Evolutionary conservation across 2,329 filamentous ascomycete genomes (phyloP).

Genomic region (Nakataea oryzae): DNA sequence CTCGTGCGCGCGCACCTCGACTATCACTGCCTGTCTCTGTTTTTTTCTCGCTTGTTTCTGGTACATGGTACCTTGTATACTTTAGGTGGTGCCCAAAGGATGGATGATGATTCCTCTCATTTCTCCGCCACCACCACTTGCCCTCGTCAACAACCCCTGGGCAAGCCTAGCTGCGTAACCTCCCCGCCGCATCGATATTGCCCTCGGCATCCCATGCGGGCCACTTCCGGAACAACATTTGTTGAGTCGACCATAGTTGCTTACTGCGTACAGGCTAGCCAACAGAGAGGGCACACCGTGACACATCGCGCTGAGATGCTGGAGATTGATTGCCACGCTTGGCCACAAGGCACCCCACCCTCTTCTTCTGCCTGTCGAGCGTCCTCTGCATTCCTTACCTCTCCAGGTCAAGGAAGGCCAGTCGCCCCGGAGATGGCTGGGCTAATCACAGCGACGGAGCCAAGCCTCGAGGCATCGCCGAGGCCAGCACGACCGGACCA

Average conservation of each 20-base stretch:
- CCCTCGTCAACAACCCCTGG: not conserved
- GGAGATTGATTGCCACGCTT: not conserved
- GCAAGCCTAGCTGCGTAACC: too few species aligned
- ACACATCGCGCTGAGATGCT: not conserved
- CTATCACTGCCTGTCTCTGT: not conserved
- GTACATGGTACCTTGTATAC: not conserved
- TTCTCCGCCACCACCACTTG: not conserved
- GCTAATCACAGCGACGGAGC: not conserved
- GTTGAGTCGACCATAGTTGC: not conserved
- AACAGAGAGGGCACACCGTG: not conserved
- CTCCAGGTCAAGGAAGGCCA: not conserved
- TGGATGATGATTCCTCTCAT: not conserved
- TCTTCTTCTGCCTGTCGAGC: not conserved
- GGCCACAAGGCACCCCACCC: not conserved
- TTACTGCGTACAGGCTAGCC: not conserved
- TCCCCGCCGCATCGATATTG: not conserved
- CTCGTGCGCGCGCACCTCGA: not conserved
- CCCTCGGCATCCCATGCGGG: not conserved
- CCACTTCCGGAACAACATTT: not conserved
- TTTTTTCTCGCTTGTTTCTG: not conserved
- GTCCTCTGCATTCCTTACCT: too few species aligned
- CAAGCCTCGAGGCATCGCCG: not conserved
- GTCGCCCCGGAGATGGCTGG: not conserved
- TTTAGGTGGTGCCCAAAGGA: not conserved
- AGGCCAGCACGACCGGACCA: not conserved